These are phyloP conservation scores for Leccinum fibrillosum DNA, from an alignment of 768 basidiomycete species.

Conservation along the genomic window DNA sequence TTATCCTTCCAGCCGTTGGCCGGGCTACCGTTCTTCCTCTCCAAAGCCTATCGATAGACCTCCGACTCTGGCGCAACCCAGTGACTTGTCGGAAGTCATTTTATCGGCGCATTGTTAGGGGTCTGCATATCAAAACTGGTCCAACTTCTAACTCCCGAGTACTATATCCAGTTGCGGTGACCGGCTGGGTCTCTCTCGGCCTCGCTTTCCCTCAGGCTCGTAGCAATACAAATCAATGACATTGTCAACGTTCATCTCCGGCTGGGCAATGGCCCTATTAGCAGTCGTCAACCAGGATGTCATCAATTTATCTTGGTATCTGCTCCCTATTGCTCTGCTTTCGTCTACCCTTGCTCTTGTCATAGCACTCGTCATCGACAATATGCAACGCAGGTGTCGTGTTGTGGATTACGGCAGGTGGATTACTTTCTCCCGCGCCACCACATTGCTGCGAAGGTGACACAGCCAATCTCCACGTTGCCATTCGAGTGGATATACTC, in stretches of 20 bases:
- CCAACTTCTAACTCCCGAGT: constrained; percentile 41
- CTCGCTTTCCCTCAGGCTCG: constrained; percentile 33
- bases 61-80: constrained; percentile 43
- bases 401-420: constrained; percentile 39
- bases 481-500: neutral
- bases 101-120: constrained; percentile 40
- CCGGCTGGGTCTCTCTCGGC: constrained; percentile 35
- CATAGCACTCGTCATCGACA: constrained; percentile 47
- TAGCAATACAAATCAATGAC: constrained; percentile 50
- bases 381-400: constrained; percentile 46
- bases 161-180: constrained; percentile 46
- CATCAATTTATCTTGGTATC: constrained; percentile 49
- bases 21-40: constrained; percentile 11
- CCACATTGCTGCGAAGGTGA: neutral
- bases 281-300: constrained; percentile 42
- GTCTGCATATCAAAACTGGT: constrained; percentile 52
- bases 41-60: constrained; percentile 41
- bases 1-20: constrained; percentile 4
- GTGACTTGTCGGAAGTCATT: constrained; percentile 45
- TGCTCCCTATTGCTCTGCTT: constrained; percentile 50
- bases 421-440: neutral
- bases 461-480: neutral
- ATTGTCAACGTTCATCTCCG: constrained; percentile 45
- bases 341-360: constrained; percentile 41
- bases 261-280: constrained; percentile 55